These are phyloP conservation scores for Talaromyces piceae DNA, from an alignment of 2,329 filamentous ascomycete species.

Conservation along the genomic window DNA sequence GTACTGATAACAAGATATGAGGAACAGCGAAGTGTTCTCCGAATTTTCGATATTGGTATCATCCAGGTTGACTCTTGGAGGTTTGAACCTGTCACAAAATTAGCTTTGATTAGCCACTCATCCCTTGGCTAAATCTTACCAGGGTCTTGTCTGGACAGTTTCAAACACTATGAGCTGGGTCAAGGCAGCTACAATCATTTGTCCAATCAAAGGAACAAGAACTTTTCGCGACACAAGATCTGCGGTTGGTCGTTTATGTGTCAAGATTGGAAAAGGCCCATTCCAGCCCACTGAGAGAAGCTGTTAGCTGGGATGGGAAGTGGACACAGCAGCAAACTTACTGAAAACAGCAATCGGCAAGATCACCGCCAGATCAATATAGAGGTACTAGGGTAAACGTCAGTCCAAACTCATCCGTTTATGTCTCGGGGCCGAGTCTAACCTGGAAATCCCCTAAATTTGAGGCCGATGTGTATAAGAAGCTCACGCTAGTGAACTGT, in stretches of 20 bases:
- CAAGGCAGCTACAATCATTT: slow-evolving; percentile 72
- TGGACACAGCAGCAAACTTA: slow-evolving; percentile 32
- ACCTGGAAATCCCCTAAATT: slow-evolving; percentile 95
- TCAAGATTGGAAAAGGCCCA: slow-evolving; percentile 68
- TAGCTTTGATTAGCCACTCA: slow-evolving; percentile 6
- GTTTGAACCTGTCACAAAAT: slow-evolving; percentile 56
- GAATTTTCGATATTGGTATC: slow-evolving; percentile 85
- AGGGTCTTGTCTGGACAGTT: slow-evolving; percentile 68
- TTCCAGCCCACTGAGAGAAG: slow-evolving; percentile 74
- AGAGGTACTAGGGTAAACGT: slow-evolving; percentile 59
- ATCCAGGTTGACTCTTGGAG: slow-evolving; percentile 67
- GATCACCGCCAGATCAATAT: slow-evolving; percentile 88
- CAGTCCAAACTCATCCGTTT: slow-evolving; percentile 1
- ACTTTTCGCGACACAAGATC: slow-evolving; percentile 90
- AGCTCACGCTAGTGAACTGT: slow-evolving; percentile 94
- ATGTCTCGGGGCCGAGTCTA: slow-evolving; percentile 13
- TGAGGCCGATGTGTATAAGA: slow-evolving; percentile 85
- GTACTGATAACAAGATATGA: slow-evolving; percentile 90
- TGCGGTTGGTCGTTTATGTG: slow-evolving; percentile 80
- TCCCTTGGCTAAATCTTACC: slow-evolving; percentile 44
- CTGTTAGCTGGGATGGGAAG: slow-evolving; percentile 1
- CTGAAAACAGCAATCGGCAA: slow-evolving; percentile 94
- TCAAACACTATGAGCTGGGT: slow-evolving; percentile 69
- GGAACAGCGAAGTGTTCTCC: slow-evolving; percentile 84
- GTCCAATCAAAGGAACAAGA: slow-evolving; percentile 77